Evolutionary conservation across 2,329 filamentous ascomycete species (phyloP), one percentile per base, ranked within the genome.

Genomic region (Penicillium sp.): DNA sequence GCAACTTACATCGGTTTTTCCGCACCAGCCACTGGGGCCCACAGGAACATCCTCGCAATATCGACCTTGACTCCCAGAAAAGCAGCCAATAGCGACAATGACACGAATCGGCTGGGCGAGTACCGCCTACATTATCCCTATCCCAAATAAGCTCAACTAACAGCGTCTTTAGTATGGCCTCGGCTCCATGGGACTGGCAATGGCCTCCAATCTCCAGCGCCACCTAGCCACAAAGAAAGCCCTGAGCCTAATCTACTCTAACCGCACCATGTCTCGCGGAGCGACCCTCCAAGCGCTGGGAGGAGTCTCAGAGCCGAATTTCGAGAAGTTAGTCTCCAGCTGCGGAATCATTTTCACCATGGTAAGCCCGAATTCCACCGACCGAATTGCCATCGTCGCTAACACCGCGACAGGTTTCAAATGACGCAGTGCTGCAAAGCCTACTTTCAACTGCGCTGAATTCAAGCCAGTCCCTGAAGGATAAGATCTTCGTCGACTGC

Each of bases 401-500:
- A 7, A n/a, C 11, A 18, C 13, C 10, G 4, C 13, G 28, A 35
- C 14, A 70, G 59, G 64, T 74, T 41, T 70, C 70, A 43, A 71
- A 75, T 49, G 72, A 75, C 58, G 46, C 65, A 2, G 71, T 72
- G 18, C 64, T 74, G 2, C 49, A 66, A 46, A 57, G 56, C 3
- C 55, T 72, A 0, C 54, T 67, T 41, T 59, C 60, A 12, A 58
- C 63, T 5, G 61, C 60, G 2, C 42, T 62, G 39, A 58, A 47
- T 31, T 63, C 55, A 3, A 61, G 59, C 3, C 57, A 61, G 12
- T 60, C 65, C 0, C 61, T 87, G 29, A 77, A 77, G 27, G 86
- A 84, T 56, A 95, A 95, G 75, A 75, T 95, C 30, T 86, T 95
- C 58, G 80, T 95, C 14, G 89, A 95, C 63, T 90, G 86, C 76